Conservation (phyloP, 371 early-diverging fungal species). For the Blastocladiella emersonii region DNA sequence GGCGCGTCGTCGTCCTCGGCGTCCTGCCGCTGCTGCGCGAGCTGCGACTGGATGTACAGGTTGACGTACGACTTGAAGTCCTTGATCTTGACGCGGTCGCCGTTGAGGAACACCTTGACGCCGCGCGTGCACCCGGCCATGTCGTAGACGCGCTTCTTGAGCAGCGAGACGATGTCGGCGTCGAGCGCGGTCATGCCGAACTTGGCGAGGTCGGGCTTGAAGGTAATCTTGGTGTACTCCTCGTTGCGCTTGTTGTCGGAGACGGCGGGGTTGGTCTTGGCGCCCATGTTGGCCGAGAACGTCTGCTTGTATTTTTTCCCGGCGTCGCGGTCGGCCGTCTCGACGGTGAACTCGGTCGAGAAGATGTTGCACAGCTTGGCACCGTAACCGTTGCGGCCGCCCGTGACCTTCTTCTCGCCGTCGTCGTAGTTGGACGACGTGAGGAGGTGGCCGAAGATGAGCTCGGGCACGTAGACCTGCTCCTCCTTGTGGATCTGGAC, state of each 20-base stretch:
- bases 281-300: slow-evolving; percentile 80
- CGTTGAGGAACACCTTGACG: slow-evolving; percentile 89
- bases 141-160: slow-evolving; percentile 96
- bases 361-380: slow-evolving; percentile 99
- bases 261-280: slow-evolving; percentile 57
- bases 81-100: slow-evolving; percentile 64
- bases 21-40: slow-evolving; percentile 11
- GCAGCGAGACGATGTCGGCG: slow-evolving; percentile 75
- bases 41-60: slow-evolving; percentile 44
- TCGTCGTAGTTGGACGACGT: slow-evolving; percentile 99
- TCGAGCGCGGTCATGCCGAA: slow-evolving; percentile 86
- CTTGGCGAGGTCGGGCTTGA: slow-evolving; percentile 89
- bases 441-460: slow-evolving; percentile 98
- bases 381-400: slow-evolving; percentile 99
- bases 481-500: slow-evolving; percentile 91
- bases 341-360: slow-evolving; percentile 90
- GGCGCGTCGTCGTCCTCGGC: slow-evolving; percentile 6
- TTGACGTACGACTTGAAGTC: slow-evolving; percentile 87
- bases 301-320: slow-evolving; percentile 71
- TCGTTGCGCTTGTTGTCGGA: slow-evolving; percentile 40
- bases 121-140: slow-evolving; percentile 84
- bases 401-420: slow-evolving; percentile 93
- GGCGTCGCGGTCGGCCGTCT: slow-evolving; percentile 74
- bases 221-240: slow-evolving; percentile 87
- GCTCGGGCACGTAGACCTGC: slow-evolving; percentile 93